A percentile compares a stretch with the other conserved stretches of the same genome.
Evolutionary conservation across 768 basidiomycete species (phyloP).

Genomic region (Russula lepida): DNA sequence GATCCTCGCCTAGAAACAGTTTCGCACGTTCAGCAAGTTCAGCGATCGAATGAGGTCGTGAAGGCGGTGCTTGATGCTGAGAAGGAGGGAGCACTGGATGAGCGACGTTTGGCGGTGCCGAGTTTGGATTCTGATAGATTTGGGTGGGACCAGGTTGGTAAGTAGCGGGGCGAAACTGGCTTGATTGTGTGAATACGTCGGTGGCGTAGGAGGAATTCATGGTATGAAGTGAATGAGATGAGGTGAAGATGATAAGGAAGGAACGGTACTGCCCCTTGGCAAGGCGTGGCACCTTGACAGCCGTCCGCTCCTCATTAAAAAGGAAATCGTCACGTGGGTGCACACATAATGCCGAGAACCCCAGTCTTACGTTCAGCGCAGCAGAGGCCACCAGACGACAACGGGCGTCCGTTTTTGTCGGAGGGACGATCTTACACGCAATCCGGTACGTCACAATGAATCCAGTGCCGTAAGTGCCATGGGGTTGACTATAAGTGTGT

Average conservation of each 20-base stretch:
- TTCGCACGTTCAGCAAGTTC: slow-evolving; percentile 59
- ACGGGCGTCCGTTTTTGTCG: neutral
- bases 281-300: neutral
- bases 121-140: slow-evolving; percentile 13
- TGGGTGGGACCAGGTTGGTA: neutral
- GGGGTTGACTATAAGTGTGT: neutral
- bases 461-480: neutral
- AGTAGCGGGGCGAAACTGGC: slow-evolving; percentile 12
- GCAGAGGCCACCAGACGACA: neutral
- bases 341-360: neutral
- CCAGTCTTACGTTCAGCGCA: slow-evolving; percentile 4
- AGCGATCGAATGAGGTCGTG: slow-evolving; percentile 45
- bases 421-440: neutral
- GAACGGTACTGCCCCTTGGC: neutral
- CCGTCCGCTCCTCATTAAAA: neutral
- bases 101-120: slow-evolving; percentile 5
- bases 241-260: neutral
- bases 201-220: slow-evolving; percentile 5
- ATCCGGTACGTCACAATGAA: slow-evolving; percentile 5
- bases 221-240: neutral
- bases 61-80: neutral
- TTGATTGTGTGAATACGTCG: slow-evolving; percentile 2
- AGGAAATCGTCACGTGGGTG: slow-evolving; percentile 12
- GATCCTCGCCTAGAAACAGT: slow-evolving; percentile 47
- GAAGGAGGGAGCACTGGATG: neutral